Evolutionary conservation across 176 grass and related monocot genomes (phyloP).

Genomic region (sorghum (Sorghum bicolor)): DNA sequence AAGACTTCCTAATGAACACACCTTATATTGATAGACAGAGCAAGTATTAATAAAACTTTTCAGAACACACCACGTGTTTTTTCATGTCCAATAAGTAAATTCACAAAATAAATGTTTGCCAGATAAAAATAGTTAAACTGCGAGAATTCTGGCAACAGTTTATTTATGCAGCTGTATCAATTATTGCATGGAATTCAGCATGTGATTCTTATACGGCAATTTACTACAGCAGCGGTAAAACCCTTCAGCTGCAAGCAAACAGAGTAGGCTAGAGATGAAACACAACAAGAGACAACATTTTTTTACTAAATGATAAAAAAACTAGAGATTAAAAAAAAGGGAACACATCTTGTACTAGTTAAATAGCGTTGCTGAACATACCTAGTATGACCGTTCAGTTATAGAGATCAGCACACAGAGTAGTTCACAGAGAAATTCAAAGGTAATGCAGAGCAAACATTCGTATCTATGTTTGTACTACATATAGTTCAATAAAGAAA

Average conservation of each 20-base stretch:
- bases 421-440: conserved; percentile 17
- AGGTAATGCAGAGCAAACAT: not conserved
- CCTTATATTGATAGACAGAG: not conserved
- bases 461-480: not conserved
- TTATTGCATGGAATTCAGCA: conserved; percentile 18
- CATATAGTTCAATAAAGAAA: not conserved
- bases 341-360: not conserved
- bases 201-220: not conserved
- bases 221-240: not conserved
- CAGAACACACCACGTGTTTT: not conserved
- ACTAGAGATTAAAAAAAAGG: not conserved
- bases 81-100: not conserved
- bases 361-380: not conserved
- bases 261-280: not conserved
- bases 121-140: not conserved
- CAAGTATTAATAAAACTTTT: not conserved
- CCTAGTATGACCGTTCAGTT: not conserved
- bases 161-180: conserved; percentile 2
- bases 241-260: not conserved
- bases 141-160: not conserved
- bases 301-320: conserved; percentile 5
- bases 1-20: not conserved
- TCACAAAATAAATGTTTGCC: not conserved
- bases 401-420: not conserved
- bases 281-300: not conserved